These are phyloP conservation scores for Solanum chaucha DNA, from an alignment of 257 asterid genomes.

Conservation along the genomic window DNA sequence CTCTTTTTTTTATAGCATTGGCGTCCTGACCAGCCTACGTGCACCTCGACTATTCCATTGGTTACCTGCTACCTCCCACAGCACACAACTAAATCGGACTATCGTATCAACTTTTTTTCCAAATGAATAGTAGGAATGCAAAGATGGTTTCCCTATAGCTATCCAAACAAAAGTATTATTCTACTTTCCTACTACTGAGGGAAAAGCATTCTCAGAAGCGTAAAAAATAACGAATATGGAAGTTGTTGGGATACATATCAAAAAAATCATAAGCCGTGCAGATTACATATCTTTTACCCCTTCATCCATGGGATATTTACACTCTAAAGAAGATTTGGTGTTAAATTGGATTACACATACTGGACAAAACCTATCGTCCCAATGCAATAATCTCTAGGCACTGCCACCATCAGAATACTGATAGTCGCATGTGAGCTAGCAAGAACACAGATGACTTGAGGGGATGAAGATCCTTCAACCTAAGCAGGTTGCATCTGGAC, in stretches of 20 bases:
- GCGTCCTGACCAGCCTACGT: not conserved
- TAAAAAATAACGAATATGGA: not conserved
- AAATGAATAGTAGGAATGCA: not conserved
- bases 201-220: not conserved
- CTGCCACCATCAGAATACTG: not conserved
- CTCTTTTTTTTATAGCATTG: not conserved
- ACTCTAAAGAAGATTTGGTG: not conserved
- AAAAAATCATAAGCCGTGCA: not conserved
- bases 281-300: not conserved
- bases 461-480: not conserved
- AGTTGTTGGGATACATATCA: not conserved
- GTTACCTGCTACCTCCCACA: not conserved
- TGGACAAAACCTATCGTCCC: not conserved
- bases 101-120: not conserved
- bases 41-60: not conserved
- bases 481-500: not conserved
- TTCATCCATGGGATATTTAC: not conserved
- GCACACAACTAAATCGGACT: not conserved
- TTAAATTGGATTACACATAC: not conserved
- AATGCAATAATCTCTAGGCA: not conserved
- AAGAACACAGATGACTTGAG: not conserved
- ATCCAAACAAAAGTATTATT: not conserved
- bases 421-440: not conserved
- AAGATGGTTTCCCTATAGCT: not conserved
- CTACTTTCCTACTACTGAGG: not conserved